Base-by-base conservation (phyloP, 1,139 yeast genomes). In the Pichia sp. region DNA sequence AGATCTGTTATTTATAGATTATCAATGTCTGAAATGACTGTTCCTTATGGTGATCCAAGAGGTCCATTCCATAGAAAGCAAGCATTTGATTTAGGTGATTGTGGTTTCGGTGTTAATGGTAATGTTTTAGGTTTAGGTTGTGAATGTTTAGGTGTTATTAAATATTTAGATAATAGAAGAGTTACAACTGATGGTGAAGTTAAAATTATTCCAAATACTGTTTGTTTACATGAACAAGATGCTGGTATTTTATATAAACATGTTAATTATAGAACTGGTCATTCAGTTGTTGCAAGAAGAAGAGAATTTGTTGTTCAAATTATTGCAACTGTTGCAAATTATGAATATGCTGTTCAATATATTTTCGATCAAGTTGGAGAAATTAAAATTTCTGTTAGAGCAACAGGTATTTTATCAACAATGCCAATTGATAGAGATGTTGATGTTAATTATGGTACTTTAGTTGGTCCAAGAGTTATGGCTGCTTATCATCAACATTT, bases 401-500 rank as follows among this genome's bases (percentile, higher is more conserved):
- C 95, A 51, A 86, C 95, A 45, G 96, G 96, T 72, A 84, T 87
- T 55, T 69, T 82, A 57, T 80, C 86, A 30, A 82, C 89, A 49
- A 85, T 83, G 83, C 90, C 92, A 59, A 82, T 85, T 58, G 95
- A 87, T 55, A 81, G 76, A 55, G 82, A 79, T 60, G 79, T 77
- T 59, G 76, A 70, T 49, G 86, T 84, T 54, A 50, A 50, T 39
- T 86, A 87, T 82, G 94, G 95, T 60, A 86, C 92, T 30, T 74
- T 79, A 56, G 87, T 87, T 50, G 90, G 89, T 27, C 95, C 95
- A 53, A 81, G 86, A 60, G 92, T 82, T 48, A 74, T 85, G 76
- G 96, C 96, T 43, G 83, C 95, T 32, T 82, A 82, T 67, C 96
- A 87, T 66, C 96, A 87, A 72, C 96, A 87, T 67, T 73, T 87